Conservation (phyloP, 208 protist species). For the Leptomonas seymouri region DNA sequence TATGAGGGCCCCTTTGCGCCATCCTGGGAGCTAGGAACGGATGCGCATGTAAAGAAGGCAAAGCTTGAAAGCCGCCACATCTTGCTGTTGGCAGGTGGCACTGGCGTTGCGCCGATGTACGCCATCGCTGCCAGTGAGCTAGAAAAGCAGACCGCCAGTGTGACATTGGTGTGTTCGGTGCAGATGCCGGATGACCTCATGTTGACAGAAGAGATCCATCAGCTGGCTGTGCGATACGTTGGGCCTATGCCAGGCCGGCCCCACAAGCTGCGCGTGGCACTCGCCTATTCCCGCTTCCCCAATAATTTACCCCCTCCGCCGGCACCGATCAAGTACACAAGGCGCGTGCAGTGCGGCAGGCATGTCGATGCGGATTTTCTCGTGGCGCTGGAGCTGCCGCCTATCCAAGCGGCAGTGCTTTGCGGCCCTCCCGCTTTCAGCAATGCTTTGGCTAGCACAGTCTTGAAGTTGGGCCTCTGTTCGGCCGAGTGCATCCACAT, state of each 20-base stretch:
- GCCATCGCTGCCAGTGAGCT: slow-evolving; percentile 54
- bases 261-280: slow-evolving; percentile 22
- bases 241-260: slow-evolving; percentile 8
- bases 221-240: slow-evolving; percentile 31
- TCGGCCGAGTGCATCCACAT: slow-evolving; percentile 33
- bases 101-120: slow-evolving; percentile 66
- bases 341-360: slow-evolving; percentile 13
- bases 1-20: slow-evolving; percentile 63
- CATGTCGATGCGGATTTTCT: slow-evolving; percentile 17
- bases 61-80: slow-evolving; percentile 39
- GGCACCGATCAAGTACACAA: slow-evolving; percentile 5
- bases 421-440: slow-evolving; percentile 69
- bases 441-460: slow-evolving; percentile 17
- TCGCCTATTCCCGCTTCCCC: slow-evolving; percentile 9
- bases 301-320: not conserved
- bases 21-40: slow-evolving; percentile 43
- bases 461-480: slow-evolving; percentile 48
- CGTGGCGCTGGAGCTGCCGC: not conserved
- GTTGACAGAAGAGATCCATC: slow-evolving; percentile 45
- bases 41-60: slow-evolving; percentile 34
- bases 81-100: slow-evolving; percentile 68
- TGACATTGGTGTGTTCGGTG: slow-evolving; percentile 59
- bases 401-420: slow-evolving; percentile 42
- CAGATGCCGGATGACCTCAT: slow-evolving; percentile 42
- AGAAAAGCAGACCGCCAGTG: slow-evolving; percentile 35